A percentile compares a stretch with the other conserved stretches of the same genome.
Conservation (phyloP, 2,329 filamentous ascomycete genomes). For the Pleurostoma richardsiae region DNA sequence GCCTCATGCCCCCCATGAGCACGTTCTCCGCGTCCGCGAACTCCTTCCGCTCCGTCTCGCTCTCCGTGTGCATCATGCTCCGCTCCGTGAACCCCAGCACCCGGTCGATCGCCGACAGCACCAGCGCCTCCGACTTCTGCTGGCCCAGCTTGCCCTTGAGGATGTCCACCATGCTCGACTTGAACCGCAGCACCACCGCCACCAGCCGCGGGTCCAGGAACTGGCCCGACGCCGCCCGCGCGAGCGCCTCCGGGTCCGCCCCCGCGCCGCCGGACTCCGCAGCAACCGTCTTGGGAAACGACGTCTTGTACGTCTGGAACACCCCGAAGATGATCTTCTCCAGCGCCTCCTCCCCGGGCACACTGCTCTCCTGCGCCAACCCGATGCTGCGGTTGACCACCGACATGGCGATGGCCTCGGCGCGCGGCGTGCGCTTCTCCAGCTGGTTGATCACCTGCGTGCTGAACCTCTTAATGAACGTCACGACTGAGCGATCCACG, state of each 20-base stretch:
- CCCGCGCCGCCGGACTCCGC: constrained; percentile 2
- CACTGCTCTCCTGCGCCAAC: constrained; percentile 32
- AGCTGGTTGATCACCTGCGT: constrained; percentile 41
- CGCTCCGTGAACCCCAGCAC: constrained; percentile 41
- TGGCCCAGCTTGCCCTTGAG: constrained; percentile 33
- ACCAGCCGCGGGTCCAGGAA: constrained; percentile 33
- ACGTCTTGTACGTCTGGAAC: constrained; percentile 22
- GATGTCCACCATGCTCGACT: constrained; percentile 36
- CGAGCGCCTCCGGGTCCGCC: neutral
- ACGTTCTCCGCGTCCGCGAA: constrained; percentile 23
- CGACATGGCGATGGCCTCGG: constrained; percentile 45
- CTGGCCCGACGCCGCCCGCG: constrained; percentile 1
- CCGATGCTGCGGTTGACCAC: constrained; percentile 47
- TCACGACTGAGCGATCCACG: constrained; percentile 37
- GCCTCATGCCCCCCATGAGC: constrained; percentile 18
- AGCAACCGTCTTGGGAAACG: constrained; percentile 5
- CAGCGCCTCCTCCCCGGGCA: constrained; percentile 38
- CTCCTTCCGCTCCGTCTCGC: constrained; percentile 19
- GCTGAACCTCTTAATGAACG: constrained; percentile 39
- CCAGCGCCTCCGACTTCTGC: constrained; percentile 37
- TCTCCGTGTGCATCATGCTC: constrained; percentile 23
- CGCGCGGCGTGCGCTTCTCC: constrained; percentile 33
- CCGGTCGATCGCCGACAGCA: constrained; percentile 45
- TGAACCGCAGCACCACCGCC: constrained; percentile 36
- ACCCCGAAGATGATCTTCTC: constrained; percentile 41